phyloP scores from a whole-genome alignment of 1,284 basidiomycete genomes.

The Termitomyces sp. region DNA sequence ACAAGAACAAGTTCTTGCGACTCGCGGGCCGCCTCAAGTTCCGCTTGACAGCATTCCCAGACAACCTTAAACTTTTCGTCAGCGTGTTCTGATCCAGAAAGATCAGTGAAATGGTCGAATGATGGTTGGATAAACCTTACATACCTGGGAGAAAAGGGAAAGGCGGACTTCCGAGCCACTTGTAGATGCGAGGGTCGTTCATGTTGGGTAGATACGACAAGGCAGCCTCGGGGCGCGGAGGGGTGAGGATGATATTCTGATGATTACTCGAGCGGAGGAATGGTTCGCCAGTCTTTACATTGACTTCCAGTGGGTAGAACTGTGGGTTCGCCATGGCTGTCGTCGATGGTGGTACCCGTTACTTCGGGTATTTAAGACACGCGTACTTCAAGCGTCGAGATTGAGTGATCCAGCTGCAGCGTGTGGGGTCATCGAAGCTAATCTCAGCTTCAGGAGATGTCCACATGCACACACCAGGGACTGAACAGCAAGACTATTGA shows the following conservation, averaged over 20 bases:
- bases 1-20: conserved; percentile 23
- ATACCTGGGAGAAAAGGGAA: conserved; percentile 39
- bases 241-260: conserved; percentile 53
- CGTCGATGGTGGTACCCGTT: background rate
- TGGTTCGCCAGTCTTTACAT: conserved; percentile 40
- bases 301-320: conserved; percentile 36
- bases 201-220: conserved; percentile 31
- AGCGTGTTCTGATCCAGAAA: conserved; percentile 29
- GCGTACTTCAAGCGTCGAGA: background rate
- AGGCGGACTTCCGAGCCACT: conserved; percentile 41
- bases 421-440: background rate
- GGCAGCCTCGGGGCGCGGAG: conserved; percentile 44
- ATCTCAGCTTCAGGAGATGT: background rate
- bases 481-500: background rate
- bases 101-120: conserved; percentile 25
- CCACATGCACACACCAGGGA: background rate
- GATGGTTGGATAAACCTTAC: conserved; percentile 10
- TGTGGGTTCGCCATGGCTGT: conserved; percentile 22
- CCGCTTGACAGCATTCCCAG: conserved; percentile 21
- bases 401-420: background rate
- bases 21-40: conserved; percentile 26
- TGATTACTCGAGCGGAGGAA: conserved; percentile 46
- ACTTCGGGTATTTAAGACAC: background rate
- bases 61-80: conserved; percentile 4
- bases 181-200: conserved; percentile 45